phyloP scores from a whole-genome alignment of 2,329 filamentous ascomycete species.

The Coniella lustricola region DNA sequence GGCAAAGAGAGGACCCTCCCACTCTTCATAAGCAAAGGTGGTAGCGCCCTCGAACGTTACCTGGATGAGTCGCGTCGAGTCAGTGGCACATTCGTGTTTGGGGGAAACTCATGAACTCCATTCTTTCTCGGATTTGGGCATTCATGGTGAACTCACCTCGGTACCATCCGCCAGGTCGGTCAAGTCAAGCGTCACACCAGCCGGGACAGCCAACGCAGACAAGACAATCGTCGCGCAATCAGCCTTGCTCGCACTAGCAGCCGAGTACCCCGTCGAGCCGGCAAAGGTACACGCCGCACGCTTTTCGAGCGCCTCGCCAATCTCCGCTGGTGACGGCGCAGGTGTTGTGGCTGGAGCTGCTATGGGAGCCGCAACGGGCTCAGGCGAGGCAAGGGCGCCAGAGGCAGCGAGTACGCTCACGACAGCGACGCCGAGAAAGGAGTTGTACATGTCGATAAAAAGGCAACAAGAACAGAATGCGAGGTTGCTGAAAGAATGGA shows the following conservation, averaged over 20 bases:
- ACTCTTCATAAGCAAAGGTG: slow-evolving; percentile 13
- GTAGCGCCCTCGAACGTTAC: slow-evolving; percentile 17
- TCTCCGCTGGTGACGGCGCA: slow-evolving; percentile 2
- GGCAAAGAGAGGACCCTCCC: slow-evolving; percentile 12
- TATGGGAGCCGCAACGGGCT: background rate
- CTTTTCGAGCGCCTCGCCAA: slow-evolving; percentile 5
- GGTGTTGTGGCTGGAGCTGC: slow-evolving; percentile 8
- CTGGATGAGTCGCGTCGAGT: too few relatives aligned
- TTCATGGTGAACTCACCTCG: too few relatives aligned
- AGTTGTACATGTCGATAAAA: background rate
- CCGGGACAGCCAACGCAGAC: slow-evolving; percentile 27
- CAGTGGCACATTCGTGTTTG: too few relatives aligned
- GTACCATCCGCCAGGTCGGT: slow-evolving; percentile 26
- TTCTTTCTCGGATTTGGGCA: too few relatives aligned
- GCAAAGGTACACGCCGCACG: slow-evolving; percentile 44
- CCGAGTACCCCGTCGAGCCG: slow-evolving; percentile 29
- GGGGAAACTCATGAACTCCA: too few relatives aligned
- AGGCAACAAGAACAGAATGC: too few relatives aligned
- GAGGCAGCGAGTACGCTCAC: background rate
- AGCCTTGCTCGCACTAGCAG: slow-evolving; percentile 33
- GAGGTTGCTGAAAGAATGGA: too few relatives aligned
- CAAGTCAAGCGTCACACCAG: slow-evolving; percentile 30
- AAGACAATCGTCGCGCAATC: slow-evolving; percentile 32
- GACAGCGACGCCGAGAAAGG: background rate
- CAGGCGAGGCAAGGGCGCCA: background rate